Conservation (phyloP, 2,329 filamentous ascomycete species). For the Aspergillus sp. region DNA sequence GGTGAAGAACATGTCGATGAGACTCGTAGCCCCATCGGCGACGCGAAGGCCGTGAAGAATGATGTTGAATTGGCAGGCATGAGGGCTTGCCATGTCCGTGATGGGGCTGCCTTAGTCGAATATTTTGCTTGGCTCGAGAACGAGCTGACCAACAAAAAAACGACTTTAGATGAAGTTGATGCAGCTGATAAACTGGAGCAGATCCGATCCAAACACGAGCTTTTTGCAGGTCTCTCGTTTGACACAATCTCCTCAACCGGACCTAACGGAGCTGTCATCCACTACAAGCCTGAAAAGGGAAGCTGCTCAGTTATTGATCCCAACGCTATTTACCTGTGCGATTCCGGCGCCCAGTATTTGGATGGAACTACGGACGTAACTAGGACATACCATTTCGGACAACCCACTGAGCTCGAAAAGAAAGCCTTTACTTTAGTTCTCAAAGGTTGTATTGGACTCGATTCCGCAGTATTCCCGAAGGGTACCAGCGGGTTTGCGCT, state of each 20-base stretch:
- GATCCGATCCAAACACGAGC: slow-evolving; percentile 58
- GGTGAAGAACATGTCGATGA: slow-evolving; percentile 85
- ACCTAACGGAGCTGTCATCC: slow-evolving; percentile 88
- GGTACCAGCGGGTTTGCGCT: slow-evolving; percentile 92
- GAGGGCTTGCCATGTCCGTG: slow-evolving; percentile 88
- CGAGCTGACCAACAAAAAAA: slow-evolving; percentile 72
- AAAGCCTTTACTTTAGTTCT: slow-evolving; percentile 91
- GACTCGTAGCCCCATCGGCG: slow-evolving; percentile 78
- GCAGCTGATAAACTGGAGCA: slow-evolving; percentile 88
- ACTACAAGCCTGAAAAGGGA: slow-evolving; percentile 86
- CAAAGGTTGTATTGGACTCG: slow-evolving; percentile 89
- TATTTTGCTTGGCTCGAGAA: slow-evolving; percentile 98
- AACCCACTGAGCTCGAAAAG: slow-evolving; percentile 77
- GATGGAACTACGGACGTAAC: slow-evolving; percentile 98
- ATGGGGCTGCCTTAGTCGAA: slow-evolving; percentile 84
- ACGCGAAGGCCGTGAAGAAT: slow-evolving; percentile 95
- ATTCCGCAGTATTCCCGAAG: slow-evolving; percentile 86
- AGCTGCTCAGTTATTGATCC: slow-evolving; percentile 83
- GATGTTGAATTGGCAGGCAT: slow-evolving; percentile 86
- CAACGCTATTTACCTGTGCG: slow-evolving; percentile 84
- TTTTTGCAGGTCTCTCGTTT: slow-evolving; percentile 89
- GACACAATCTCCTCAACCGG: slow-evolving; percentile 95
- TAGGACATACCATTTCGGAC: slow-evolving; percentile 86
- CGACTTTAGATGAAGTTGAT: slow-evolving; percentile 78
- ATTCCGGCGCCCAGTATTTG: slow-evolving; percentile 93